These are phyloP conservation scores for Solanum lycopersicoides DNA, from an alignment of 257 asterid species.

Conservation along the genomic window DNA sequence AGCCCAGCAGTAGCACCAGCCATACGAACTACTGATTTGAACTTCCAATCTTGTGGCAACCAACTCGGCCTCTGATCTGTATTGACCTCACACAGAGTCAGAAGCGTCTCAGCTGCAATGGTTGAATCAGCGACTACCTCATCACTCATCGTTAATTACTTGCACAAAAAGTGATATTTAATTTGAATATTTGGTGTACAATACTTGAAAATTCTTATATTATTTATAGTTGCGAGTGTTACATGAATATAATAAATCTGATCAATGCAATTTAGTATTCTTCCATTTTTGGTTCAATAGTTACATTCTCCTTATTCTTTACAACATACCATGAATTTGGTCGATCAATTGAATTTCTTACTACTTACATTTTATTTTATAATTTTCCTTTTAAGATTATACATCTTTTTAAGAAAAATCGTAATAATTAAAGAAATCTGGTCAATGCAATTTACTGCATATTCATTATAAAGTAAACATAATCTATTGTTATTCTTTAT, in stretches of 20 bases:
- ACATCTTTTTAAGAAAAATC: too few relatives aligned
- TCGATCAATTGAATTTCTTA: neutral
- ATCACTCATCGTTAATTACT: neutral
- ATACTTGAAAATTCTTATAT: neutral
- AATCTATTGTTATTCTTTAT: neutral
- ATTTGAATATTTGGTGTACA: neutral
- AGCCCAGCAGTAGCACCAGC: neutral
- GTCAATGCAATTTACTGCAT: neutral
- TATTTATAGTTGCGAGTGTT: neutral
- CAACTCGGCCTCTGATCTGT: neutral
- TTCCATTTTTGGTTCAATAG: neutral
- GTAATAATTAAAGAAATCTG: neutral
- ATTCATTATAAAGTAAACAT: neutral
- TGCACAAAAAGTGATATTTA: too few relatives aligned
- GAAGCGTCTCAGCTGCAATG: neutral
- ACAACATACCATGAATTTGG: neutral
- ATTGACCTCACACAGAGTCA: neutral
- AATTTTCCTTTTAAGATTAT: neutral
- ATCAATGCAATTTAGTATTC: neutral
- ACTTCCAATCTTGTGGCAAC: neutral
- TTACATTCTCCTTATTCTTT: neutral
- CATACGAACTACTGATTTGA: neutral
- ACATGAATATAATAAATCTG: neutral
- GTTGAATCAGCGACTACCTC: too few relatives aligned
- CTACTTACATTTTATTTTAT: neutral